A percentile compares a stretch with the other conserved stretches of the same genome.
phyloP scores from a whole-genome alignment of 2,329 filamentous ascomycete genomes.

The Phialophora macrospora region DNA sequence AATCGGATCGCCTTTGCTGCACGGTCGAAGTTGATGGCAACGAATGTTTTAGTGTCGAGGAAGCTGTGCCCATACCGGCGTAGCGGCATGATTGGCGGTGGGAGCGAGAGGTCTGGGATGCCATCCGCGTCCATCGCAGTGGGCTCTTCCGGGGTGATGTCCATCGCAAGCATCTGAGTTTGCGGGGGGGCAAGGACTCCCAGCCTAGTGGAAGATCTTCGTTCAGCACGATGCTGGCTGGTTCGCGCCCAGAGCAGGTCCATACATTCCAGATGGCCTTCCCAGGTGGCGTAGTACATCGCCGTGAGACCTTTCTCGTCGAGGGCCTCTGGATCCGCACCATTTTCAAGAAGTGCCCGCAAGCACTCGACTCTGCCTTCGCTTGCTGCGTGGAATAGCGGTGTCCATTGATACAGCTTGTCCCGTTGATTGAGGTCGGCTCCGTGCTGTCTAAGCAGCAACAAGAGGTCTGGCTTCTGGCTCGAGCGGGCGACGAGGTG shows the following conservation, averaged over 20 bases:
- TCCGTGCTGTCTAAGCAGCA: constrained; percentile 81
- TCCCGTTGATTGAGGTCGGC: constrained; percentile 91
- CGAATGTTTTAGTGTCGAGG: constrained; percentile 93
- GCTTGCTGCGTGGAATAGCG: constrained; percentile 92
- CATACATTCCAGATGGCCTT: constrained; percentile 95
- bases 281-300: constrained; percentile 99
- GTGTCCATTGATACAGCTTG: constrained; percentile 97
- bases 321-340: constrained; percentile 75
- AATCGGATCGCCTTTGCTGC: constrained; percentile 81
- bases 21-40: constrained; percentile 88
- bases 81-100: constrained; percentile 93
- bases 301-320: constrained; percentile 94
- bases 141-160: constrained; percentile 34
- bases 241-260: constrained; percentile 66
- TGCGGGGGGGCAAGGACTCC: constrained; percentile 29
- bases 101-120: constrained; percentile 88
- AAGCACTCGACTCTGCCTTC: constrained; percentile 93
- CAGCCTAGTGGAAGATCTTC: constrained; percentile 25
- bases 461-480: constrained; percentile 75
- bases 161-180: constrained; percentile 33
- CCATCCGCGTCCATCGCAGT: constrained; percentile 64
- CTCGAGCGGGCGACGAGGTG: constrained; percentile 92
- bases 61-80: constrained; percentile 98
- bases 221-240: constrained; percentile 35
- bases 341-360: constrained; percentile 76